A percentile compares a stretch with the other conserved stretches of the same genome.
Evolutionary conservation across 2,329 filamentous ascomycete species (phyloP).

Genomic region (Trichophyton rubrum): DNA sequence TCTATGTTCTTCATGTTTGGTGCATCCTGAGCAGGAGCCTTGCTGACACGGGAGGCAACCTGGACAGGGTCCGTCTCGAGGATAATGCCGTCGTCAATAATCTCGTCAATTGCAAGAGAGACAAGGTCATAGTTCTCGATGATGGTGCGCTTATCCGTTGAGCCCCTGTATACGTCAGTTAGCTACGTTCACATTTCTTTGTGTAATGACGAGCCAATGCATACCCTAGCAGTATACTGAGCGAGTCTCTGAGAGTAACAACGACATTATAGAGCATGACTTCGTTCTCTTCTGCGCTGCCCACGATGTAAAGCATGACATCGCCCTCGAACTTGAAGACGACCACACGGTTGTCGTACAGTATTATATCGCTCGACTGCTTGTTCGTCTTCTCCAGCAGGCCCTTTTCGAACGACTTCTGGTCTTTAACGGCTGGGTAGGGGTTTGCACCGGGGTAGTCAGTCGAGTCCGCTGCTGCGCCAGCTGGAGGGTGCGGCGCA

Average conservation of each 20-base stretch:
- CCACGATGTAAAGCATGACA: constrained; percentile 91
- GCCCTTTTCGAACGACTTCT: constrained; percentile 94
- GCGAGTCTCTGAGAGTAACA: constrained; percentile 73
- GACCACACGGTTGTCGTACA: constrained; percentile 92
- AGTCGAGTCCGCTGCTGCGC: constrained; percentile 42
- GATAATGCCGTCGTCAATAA: constrained; percentile 89
- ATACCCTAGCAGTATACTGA: constrained; percentile 87
- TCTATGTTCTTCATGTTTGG: constrained; percentile 84
- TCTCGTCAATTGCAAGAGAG: constrained; percentile 86
- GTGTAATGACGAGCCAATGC: constrained; percentile 18
- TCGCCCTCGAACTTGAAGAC: constrained; percentile 98
- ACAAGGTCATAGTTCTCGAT: constrained; percentile 98
- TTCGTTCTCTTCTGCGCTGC: constrained; percentile 87
- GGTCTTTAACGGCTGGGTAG: constrained; percentile 79
- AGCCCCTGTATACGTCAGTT: constrained; percentile 50
- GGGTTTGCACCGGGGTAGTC: constrained; percentile 57
- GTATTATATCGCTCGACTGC: constrained; percentile 87
- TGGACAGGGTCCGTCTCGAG: constrained; percentile 94
- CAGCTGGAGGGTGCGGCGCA: constrained; percentile 54
- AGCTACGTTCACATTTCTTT: neutral
- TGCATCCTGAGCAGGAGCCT: constrained; percentile 79
- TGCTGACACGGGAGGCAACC: constrained; percentile 82
- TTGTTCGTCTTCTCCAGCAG: constrained; percentile 92
- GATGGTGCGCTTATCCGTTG: constrained; percentile 92
- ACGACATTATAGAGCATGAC: constrained; percentile 92